Conservation (phyloP, 2,329 filamentous ascomycete species). For the Fusarium torulosum region DNA sequence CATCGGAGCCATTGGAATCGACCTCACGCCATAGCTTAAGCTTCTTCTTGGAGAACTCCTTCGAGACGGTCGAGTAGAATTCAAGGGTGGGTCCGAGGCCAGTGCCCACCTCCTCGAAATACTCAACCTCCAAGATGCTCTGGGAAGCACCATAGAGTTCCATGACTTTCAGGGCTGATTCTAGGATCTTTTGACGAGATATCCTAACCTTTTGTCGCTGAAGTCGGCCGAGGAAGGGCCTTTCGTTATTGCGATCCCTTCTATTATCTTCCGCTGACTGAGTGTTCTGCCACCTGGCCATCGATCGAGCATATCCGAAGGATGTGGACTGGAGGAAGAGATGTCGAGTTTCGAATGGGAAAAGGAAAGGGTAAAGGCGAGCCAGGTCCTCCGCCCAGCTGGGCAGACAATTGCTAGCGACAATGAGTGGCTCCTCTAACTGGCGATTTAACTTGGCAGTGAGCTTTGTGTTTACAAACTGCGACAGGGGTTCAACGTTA, state of each 20-base stretch:
- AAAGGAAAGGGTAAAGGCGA: conserved; percentile 93
- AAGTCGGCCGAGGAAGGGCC: conserved; percentile 89
- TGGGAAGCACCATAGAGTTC: conserved; percentile 97
- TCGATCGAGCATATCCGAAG: conserved; percentile 96
- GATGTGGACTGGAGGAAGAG: conserved; percentile 98
- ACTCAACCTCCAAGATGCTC: conserved; percentile 96
- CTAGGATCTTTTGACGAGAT: conserved; percentile 91
- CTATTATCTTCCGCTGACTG: conserved; percentile 85
- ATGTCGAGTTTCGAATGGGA: conserved; percentile 97
- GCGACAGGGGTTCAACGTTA: conserved; percentile 84
- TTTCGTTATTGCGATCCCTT: conserved; percentile 87
- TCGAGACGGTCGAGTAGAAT: conserved; percentile 97
- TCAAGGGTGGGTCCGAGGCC: conserved; percentile 95
- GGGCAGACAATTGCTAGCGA: conserved; percentile 95
- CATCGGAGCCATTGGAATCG: conserved; percentile 77
- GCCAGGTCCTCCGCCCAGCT: conserved; percentile 97
- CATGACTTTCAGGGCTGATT: conserved; percentile 98
- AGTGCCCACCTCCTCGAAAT: conserved; percentile 98
- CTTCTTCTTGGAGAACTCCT: conserved; percentile 97
- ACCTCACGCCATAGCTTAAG: conserved; percentile 96
- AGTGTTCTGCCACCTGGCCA: conserved; percentile 96
- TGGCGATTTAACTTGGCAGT: conserved; percentile 98
- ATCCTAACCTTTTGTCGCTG: conserved; percentile 99
- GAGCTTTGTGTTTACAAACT: conserved; percentile 98
- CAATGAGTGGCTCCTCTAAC: conserved; percentile 94